phyloP scores from a whole-genome alignment of 805 yeast genomes.

The Wickerhamiella kazuoi region DNA sequence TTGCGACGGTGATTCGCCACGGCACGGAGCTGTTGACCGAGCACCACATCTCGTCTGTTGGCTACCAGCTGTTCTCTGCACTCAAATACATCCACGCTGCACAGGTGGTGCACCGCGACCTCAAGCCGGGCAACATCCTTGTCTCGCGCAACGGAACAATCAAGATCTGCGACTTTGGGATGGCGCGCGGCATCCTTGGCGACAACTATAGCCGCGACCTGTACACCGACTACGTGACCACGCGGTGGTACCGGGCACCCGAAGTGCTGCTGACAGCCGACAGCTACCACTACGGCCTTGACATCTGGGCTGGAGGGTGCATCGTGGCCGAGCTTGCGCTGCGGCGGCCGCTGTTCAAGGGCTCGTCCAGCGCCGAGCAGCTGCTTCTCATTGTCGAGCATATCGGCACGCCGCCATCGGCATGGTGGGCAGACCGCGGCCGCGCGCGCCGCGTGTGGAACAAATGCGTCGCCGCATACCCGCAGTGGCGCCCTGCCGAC shows the following conservation, averaged over 20 bases:
- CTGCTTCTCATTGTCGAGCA: slow-evolving; percentile 47
- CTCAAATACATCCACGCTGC: slow-evolving; percentile 81
- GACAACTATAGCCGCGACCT: slow-evolving; percentile 18
- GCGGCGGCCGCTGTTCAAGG: slow-evolving; percentile 63
- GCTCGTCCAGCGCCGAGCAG: slow-evolving; percentile 56
- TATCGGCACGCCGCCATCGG: slow-evolving; percentile 47
- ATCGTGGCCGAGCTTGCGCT: slow-evolving; percentile 73
- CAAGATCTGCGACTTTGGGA: slow-evolving; percentile 86
- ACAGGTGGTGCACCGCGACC: slow-evolving; percentile 78
- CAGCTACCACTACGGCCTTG: slow-evolving; percentile 31
- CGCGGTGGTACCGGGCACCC: slow-evolving; percentile 93
- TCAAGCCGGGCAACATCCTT: slow-evolving; percentile 79
- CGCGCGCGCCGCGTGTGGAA: background rate
- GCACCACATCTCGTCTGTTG: slow-evolving; percentile 56
- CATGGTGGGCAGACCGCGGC: background rate
- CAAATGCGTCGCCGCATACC: background rate
- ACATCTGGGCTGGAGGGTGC: slow-evolving; percentile 90
- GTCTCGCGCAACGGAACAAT: slow-evolving; percentile 56
- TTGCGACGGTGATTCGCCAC: slow-evolving; percentile 46
- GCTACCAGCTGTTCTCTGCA: slow-evolving; percentile 74
- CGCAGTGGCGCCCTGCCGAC: background rate
- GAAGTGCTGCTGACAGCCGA: slow-evolving; percentile 41
- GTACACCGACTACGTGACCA: slow-evolving; percentile 53
- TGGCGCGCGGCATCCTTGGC: slow-evolving; percentile 54
- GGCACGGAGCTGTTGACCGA: slow-evolving; percentile 61